Conservation (phyloP, 352 stramenopile genomes). For the Phytophthora brassicae region DNA sequence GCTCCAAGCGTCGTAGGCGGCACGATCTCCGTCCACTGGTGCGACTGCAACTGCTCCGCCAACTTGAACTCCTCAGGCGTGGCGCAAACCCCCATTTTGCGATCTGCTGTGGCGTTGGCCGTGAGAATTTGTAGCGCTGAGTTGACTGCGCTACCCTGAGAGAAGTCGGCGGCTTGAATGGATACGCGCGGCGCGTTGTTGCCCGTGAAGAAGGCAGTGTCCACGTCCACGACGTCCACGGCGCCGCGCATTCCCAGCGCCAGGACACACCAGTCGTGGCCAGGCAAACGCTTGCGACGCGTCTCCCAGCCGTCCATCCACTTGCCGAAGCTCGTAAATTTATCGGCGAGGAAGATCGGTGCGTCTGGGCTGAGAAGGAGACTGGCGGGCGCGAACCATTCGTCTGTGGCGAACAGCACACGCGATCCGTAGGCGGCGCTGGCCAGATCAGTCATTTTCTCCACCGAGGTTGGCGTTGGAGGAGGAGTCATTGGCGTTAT, state of each 20-base stretch:
- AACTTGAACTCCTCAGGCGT: constrained; percentile 42
- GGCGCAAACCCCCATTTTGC: constrained; percentile 56
- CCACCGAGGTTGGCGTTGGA: constrained; percentile 12
- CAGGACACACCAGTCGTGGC: constrained; percentile 93
- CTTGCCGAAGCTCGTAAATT: constrained; percentile 93
- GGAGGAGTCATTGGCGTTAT: background rate
- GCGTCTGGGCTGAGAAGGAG: constrained; percentile 71
- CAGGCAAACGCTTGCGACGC: constrained; percentile 82
- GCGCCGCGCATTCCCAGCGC: constrained; percentile 78
- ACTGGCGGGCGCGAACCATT: constrained; percentile 91
- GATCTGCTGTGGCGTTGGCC: constrained; percentile 39
- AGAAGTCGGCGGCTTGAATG: constrained; percentile 80
- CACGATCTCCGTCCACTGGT: constrained; percentile 72
- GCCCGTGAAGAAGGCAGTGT: constrained; percentile 95
- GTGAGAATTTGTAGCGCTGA: constrained; percentile 46
- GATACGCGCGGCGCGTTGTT: constrained; percentile 89
- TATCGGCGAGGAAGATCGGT: constrained; percentile 89
- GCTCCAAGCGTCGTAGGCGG: constrained; percentile 46
- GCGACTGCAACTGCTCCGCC: constrained; percentile 47
- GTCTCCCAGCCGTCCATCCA: constrained; percentile 97
- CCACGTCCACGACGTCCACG: constrained; percentile 74
- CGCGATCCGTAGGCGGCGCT: constrained; percentile 54
- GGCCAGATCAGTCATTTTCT: constrained; percentile 65
- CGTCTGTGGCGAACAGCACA: constrained; percentile 92
- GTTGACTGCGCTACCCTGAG: constrained; percentile 16